phyloP scores from a whole-genome alignment of 2,329 filamentous ascomycete genomes.

The Monilinia laxa region DNA sequence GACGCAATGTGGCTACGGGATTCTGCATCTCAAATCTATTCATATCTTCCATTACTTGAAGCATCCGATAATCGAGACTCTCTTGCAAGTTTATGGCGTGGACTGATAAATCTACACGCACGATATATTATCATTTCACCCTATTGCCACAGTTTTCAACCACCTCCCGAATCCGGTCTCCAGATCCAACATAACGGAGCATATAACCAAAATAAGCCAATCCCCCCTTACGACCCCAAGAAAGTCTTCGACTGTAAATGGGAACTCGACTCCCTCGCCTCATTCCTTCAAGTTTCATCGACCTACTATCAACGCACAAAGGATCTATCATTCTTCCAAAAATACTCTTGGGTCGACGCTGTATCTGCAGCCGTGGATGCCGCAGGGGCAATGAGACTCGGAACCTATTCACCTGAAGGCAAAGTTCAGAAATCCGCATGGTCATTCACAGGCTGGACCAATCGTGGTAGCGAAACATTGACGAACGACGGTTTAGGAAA shows the following conservation, averaged over 20 bases:
- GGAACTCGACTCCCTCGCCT: constrained; percentile 85
- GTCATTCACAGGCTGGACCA: constrained; percentile 73
- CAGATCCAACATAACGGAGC: constrained; percentile 56
- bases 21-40: constrained; percentile 73
- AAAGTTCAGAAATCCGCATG: constrained; percentile 61
- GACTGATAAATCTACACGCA: constrained; percentile 68
- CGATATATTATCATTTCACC: constrained; percentile 68
- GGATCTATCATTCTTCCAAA: constrained; percentile 71
- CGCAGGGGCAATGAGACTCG: constrained; percentile 67
- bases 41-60: constrained; percentile 63
- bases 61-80: constrained; percentile 55
- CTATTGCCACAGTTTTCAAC: constrained; percentile 90
- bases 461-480: constrained; percentile 76
- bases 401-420: constrained; percentile 68
- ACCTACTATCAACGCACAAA: constrained; percentile 74
- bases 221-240: constrained; percentile 66
- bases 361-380: constrained; percentile 67
- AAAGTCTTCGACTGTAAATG: constrained; percentile 95
- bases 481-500: constrained; percentile 75
- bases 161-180: constrained; percentile 72
- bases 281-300: constrained; percentile 77
- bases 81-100: constrained; percentile 65
- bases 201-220: constrained; percentile 59
- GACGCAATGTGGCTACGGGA: constrained; percentile 90
- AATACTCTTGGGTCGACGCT: constrained; percentile 69